A percentile compares a stretch with the other conserved stretches of the same genome.
These are phyloP conservation scores for Hypericum androsaemum DNA, from an alignment of 345 rosid genomes.

Conservation along the genomic window DNA sequence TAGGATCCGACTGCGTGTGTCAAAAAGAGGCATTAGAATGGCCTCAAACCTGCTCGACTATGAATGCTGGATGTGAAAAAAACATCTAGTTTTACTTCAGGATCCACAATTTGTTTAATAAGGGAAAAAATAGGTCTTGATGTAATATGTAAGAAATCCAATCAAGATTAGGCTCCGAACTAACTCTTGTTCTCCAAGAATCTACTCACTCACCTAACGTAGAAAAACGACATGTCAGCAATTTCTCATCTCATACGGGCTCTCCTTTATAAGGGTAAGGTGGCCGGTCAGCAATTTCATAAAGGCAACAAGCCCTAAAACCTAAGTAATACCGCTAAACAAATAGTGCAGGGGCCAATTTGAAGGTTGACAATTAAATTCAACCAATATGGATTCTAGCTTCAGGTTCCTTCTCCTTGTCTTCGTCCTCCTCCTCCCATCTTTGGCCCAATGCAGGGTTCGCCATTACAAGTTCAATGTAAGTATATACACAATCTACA, in stretches of 20 bases:
- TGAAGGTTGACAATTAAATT: too few relatives aligned
- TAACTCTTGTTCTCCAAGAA: conserved; percentile 42
- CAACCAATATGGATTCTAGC: conserved; percentile 20
- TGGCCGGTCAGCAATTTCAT: conserved; percentile 24
- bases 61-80: too few relatives aligned
- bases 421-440: conserved; percentile 34
- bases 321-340: conserved; percentile 2
- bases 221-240: conserved; percentile 55
- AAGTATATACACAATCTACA: conserved; percentile 15
- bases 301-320: conserved; percentile 9
- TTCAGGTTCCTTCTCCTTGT: conserved; percentile 33
- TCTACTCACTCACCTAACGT: conserved; percentile 42
- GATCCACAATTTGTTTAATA: too few relatives aligned
- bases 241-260: background rate
- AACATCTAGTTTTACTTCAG: too few relatives aligned
- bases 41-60: too few relatives aligned
- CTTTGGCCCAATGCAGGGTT: conserved; percentile 38
- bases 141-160: conserved; percentile 15
- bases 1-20: too few relatives aligned
- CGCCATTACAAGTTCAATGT: conserved; percentile 71
- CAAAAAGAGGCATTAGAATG: too few relatives aligned
- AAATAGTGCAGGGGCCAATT: conserved; percentile 8
- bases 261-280: conserved; percentile 38
- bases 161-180: conserved; percentile 6
- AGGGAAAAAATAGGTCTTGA: too few relatives aligned